Evolutionary conservation across 371 early-diverging fungal genomes (phyloP), one percentile per base, ranked within the genome.

Genomic region (Zychaea mexicana): DNA sequence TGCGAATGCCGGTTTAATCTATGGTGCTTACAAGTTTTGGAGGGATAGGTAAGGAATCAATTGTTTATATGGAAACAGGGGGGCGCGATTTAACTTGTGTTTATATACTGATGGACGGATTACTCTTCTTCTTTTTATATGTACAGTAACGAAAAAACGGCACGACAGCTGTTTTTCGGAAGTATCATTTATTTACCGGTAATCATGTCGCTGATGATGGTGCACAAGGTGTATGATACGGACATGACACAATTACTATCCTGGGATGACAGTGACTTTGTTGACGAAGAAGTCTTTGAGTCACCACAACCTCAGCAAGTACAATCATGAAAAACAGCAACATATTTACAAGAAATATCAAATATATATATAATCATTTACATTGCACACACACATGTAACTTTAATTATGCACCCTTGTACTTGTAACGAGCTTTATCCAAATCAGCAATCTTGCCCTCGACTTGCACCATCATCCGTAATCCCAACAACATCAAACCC

Each of bases 181-280:
- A 93, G 93, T 68, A 66, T 98, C 45, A 80, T 95, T 32, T 93
- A 97, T 68, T 72, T 98, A 63, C 97, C 97, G 0, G 77, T 96
- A 1, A 66, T 94, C 26, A 71, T 97, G 55, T 93, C 86, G 3
- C 79, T 97, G 49, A 80, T 97, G 78, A 90, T 98, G 88, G 62
- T 91, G 21, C 97, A 96, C 76, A 96, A 98, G 62, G 67, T 62
- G 8, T 52, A 68, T 39, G 39, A 57, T 47, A 49, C 31, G 30
- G 52, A 47, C 42, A 38, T 49, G 46, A 49, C 57, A 12, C 38
- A 64, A 38, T 17, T 55, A 30, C 46, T 62, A 42, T 15, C 55
- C 19, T 64, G 45, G 65, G 65, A 64, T 21, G 58, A 58, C 19
- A 59, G 49, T 0, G 56, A 56, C 15, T 24, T 27, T 33, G 65